Base-by-base conservation (phyloP, 768 basidiomycete species). In the Panellus pusillus region DNA sequence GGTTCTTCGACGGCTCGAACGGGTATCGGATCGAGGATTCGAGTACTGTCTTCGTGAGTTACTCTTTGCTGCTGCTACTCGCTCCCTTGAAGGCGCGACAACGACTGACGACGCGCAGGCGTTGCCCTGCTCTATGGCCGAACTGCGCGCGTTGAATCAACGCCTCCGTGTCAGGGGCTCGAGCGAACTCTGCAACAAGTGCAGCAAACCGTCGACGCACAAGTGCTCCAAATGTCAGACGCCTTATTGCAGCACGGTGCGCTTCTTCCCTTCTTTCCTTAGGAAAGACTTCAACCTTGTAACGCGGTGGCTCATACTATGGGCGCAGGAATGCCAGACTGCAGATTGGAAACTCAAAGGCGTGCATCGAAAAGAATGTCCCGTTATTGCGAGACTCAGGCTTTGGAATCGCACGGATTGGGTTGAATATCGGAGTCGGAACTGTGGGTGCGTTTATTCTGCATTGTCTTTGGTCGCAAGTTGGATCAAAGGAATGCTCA, bases 381-480 rank as follows among this genome's bases (percentile, higher is more conserved):
- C 20, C 8, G 58, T 52, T 17, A 32, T 61, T 19, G 44, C 42
- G 7, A 42, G 50, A 17, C 47, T 65, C 9, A 54, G 50, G 24
- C 31, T 52, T 28, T 65, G 64, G 64, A 63, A 65, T 44, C 54
- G 61, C 37, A 65, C 61, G 4, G 64, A 65, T 51, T 63, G 55
- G 54, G 63, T n/a, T n/a, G n/a, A 35, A 14, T 7, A 35, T 35
- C 8, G 32, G 14, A 35, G 11, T 9, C 14, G 9, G 32, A 35
- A 35, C 32, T 35, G 24, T 24, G 6, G 6, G 24, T 6, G 24
- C 24, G 24, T 24, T 24, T 6, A 3, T 3, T 24, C 24, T 24
- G n/a, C n/a, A 24, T 24, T 24, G 6, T 24, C 24, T 24, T 24
- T 24, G 24, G 24, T 24, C 24, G 3, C 24, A 24, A 24, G 24